These are phyloP conservation scores for Boletus pseudo-olivaceus DNA, from an alignment of 768 basidiomycete species.

Conservation along the genomic window DNA sequence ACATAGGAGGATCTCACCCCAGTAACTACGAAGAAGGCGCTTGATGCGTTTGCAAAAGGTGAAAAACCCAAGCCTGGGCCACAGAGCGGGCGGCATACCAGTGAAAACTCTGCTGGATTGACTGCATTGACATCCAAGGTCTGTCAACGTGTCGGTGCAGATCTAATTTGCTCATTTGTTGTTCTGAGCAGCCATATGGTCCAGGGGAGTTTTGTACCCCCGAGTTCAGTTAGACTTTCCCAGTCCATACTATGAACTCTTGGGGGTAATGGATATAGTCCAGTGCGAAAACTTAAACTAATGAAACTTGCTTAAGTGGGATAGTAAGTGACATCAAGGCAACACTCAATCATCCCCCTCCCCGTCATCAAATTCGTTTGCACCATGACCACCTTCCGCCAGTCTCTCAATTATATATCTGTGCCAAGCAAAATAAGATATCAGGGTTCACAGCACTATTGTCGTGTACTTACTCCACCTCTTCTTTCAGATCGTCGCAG, in stretches of 20 bases:
- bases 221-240: slow-evolving; percentile 67
- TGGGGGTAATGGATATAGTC: background rate
- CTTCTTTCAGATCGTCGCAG: slow-evolving; percentile 82
- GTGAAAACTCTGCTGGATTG: slow-evolving; percentile 90
- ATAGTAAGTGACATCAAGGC: background rate
- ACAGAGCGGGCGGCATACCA: slow-evolving; percentile 80
- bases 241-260: background rate
- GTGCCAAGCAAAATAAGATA: slow-evolving; percentile 9
- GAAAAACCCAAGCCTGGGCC: slow-evolving; percentile 92
- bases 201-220: slow-evolving; percentile 86
- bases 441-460: background rate
- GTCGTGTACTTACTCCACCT: slow-evolving; percentile 61
- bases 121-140: slow-evolving; percentile 79
- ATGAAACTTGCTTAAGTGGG: background rate
- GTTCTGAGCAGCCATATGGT: slow-evolving; percentile 71
- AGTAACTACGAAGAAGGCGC: slow-evolving; percentile 70
- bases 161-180: slow-evolving; percentile 8
- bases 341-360: slow-evolving; percentile 73
- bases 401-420: slow-evolving; percentile 70
- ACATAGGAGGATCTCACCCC: slow-evolving; percentile 80
- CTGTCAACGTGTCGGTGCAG: slow-evolving; percentile 9
- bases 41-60: slow-evolving; percentile 76
- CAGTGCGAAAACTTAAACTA: background rate
- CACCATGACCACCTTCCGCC: slow-evolving; percentile 72
- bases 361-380: slow-evolving; percentile 71